Evolutionary conservation across 768 basidiomycete genomes (phyloP), one percentile per base, ranked within the genome.

Genomic region (Lyophyllum semitale): DNA sequence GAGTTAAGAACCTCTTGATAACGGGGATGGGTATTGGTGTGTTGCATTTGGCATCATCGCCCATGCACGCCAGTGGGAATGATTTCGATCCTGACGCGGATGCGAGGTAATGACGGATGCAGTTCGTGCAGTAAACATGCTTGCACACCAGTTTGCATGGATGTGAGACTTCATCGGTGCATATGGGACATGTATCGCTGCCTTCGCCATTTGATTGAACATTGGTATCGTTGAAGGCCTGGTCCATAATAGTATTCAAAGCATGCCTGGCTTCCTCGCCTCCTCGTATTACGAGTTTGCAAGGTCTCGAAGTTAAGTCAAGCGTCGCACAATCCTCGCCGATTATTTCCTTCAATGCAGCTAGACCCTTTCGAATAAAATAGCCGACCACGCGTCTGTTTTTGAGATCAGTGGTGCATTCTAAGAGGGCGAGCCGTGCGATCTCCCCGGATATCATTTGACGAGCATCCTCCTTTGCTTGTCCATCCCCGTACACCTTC

Each of bases 41-140:
- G 4, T 74, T 70, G 60, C 89, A 91, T 7, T 67, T 73, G 5
- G 76, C 82, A 1, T 81, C 81, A 56, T 83, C 69, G 1, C 85
- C 89, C 42, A 89, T 77, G 63, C 89, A 91, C 11, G 63, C 73
- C 7, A 91, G 66, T 0, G 89, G 89, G 69, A 90, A 89, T 1
- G 56, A 66, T 56, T 72, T 71, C 26, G 66, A 64, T 15, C 78
- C 75, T 6, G 64, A 58, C 0, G 79, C 77, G 6, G 76, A 76
- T 13, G 66, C 62, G 35, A 84, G 64, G 59, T 77, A 81, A 59
- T 80, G 80, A 9, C 69, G 72, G n/a, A 84, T 55, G 57, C 83
- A 85, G 17, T 65, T 68, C 5, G 72, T 68, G 60, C 83, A 85
- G 58, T 81, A 83, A 8, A 67, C 59, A 58, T 85, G 83, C 8